Evolutionary conservation across 129 eudicot species (phyloP), one percentile per base, ranked within the genome.

Genomic region (Arctium lappa): DNA sequence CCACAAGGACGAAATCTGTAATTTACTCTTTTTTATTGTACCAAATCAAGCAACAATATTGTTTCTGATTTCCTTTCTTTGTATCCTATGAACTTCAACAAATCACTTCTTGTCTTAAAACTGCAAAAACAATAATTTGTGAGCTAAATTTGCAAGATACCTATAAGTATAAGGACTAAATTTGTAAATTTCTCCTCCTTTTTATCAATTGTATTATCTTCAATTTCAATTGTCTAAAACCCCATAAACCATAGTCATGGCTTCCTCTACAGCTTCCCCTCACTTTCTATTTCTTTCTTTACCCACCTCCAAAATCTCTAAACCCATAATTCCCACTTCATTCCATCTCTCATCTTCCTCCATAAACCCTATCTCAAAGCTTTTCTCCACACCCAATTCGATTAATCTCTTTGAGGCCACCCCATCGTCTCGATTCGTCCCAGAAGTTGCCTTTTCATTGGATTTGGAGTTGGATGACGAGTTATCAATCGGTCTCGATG

Each of bases 271-370:
- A 50, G 11, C 84, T 13, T 88, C 81, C 83, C 85, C 37, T 84
- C 92, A 77, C 56, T 88, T 12, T 70, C 94, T 7, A 44, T 88
- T 12, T 70, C 94, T 7, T 86, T 90, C 73, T 77, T 78, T 73
- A 66, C 93, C 80, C 79, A 82, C 31, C 44, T 85, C 76, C 76
- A 87, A 40, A 91, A 68, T 72, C 56, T 56, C 75, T 31, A 37
- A 44, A 39, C 9, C 77, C 83, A 10, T 73, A 69, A 10, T 39
- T 3, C 32, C 88, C 39, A 31, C 77, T 12, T 63, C 80, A 8
- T 46, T 72, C 75, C 73, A 77, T 22, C 36, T 73, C 68, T 53
- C 79, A 37, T 22, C 83, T 75, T 85, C 86, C 71, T 83, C 91
- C 46, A 13, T 84, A 75, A 88, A 76, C 75, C 74, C 77, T 27